phyloP scores from a whole-genome alignment of 768 basidiomycete genomes.

The Zangia roseola region DNA sequence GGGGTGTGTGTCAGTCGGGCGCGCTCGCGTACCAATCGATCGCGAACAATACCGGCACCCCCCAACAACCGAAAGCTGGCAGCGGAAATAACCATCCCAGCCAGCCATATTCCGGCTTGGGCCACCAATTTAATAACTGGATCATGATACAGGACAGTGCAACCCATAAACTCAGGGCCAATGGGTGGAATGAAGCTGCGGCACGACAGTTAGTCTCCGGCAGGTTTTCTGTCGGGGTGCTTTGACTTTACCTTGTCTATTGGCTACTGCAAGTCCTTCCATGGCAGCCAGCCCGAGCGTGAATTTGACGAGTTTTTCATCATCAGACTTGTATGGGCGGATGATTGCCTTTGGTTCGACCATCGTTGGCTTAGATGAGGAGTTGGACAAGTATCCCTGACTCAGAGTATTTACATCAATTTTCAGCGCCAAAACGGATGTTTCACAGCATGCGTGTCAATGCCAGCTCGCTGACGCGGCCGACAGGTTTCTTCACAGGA shows the following conservation, averaged over 20 bases:
- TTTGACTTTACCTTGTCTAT: constrained; percentile 47
- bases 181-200: constrained; percentile 54
- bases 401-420: neutral
- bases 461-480: constrained; percentile 11
- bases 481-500: neutral
- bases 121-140: constrained; percentile 68
- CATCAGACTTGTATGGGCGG: constrained; percentile 47
- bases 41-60: constrained; percentile 61
- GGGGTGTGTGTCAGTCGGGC: neutral
- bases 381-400: neutral
- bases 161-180: constrained; percentile 62
- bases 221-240: neutral
- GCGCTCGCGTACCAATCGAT: constrained; percentile 61
- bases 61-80: constrained; percentile 64
- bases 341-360: constrained; percentile 46
- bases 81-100: constrained; percentile 56
- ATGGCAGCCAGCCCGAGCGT: constrained; percentile 63
- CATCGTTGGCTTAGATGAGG: constrained; percentile 31
- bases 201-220: neutral
- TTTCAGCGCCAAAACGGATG: neutral
- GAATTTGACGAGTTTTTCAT: constrained; percentile 64
- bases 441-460: too few species aligned
- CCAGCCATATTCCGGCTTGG: constrained; percentile 41
- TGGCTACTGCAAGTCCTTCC: constrained; percentile 67
- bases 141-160: constrained; percentile 57